Percentiles rank a stretch among this genome's conserved stretches.
Conservation (phyloP, 1,139 yeast genomes). For the Meyerozyma athensensis region DNA sequence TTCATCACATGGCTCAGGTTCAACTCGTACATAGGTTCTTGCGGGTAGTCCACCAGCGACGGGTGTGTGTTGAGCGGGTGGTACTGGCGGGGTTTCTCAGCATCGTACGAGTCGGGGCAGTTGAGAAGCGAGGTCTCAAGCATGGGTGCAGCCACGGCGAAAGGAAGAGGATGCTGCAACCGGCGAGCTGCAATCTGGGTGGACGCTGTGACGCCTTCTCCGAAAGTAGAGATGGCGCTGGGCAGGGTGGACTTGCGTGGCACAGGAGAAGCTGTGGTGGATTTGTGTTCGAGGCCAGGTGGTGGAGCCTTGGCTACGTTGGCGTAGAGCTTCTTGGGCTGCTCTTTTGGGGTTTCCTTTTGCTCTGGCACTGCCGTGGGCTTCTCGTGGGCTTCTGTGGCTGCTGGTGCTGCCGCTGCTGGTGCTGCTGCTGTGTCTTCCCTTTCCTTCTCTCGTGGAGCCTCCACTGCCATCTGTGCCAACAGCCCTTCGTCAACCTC, state of each 20-base stretch:
- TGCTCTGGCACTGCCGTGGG: background rate
- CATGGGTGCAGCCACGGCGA: constrained; percentile 50
- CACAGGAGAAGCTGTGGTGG: constrained; percentile 5
- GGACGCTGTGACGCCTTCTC: constrained; percentile 29
- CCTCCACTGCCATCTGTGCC: constrained; percentile 36
- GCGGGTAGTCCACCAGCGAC: constrained; percentile 87
- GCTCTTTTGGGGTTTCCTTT: background rate
- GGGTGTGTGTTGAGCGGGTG: constrained; percentile 84
- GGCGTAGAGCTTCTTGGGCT: constrained; percentile 11
- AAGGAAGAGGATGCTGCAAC: constrained; percentile 48
- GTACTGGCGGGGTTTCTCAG: constrained; percentile 81
- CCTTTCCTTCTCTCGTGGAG: constrained; percentile 9
- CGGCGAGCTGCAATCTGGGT: constrained; percentile 31
- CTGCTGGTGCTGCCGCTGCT: constrained; percentile 1
- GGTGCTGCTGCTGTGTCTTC: constrained; percentile 6
- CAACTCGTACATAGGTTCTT: constrained; percentile 69
- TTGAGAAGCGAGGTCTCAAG: constrained; percentile 75
- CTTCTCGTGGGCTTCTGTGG: constrained; percentile 13
- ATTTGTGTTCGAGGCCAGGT: constrained; percentile 7
- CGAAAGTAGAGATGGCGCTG: constrained; percentile 20
- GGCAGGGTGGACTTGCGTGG: constrained; percentile 16
- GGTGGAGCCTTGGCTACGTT: constrained; percentile 18
- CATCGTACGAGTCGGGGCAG: constrained; percentile 91
- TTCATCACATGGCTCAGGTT: constrained; percentile 51
- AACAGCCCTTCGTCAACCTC: constrained; percentile 65